Conservation (phyloP, 768 basidiomycete species). For the Lyophyllum semitale region DNA sequence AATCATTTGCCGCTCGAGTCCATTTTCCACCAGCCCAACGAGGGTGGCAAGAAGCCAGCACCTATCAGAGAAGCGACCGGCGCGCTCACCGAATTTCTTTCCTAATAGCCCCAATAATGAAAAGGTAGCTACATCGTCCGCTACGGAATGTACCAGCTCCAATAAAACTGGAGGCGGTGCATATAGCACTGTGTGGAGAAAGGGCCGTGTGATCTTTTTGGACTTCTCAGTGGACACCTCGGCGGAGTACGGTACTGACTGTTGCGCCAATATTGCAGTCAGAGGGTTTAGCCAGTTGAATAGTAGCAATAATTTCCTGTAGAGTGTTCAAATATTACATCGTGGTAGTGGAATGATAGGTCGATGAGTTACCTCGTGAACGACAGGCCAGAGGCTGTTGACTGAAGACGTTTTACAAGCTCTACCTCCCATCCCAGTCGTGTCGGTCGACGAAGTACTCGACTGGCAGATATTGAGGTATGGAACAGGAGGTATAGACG, state of each 20-base stretch:
- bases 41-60: slow-evolving; percentile 84
- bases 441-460: slow-evolving; percentile 46
- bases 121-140: slow-evolving; percentile 82
- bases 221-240: slow-evolving; percentile 37
- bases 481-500: slow-evolving; percentile 76
- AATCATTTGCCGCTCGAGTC: slow-evolving; percentile 75
- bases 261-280: slow-evolving; percentile 70
- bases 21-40: slow-evolving; percentile 82
- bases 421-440: slow-evolving; percentile 57
- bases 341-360: neutral
- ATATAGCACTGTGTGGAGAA: slow-evolving; percentile 74
- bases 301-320: slow-evolving; percentile 76
- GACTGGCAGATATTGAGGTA: slow-evolving; percentile 44
- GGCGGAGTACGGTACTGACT: slow-evolving; percentile 62
- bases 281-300: slow-evolving; percentile 86
- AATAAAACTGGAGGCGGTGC: slow-evolving; percentile 83
- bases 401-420: slow-evolving; percentile 59
- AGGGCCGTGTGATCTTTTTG: slow-evolving; percentile 50
- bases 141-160: slow-evolving; percentile 70
- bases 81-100: slow-evolving; percentile 63
- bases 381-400: slow-evolving; percentile 69
- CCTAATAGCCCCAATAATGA: slow-evolving; percentile 71
- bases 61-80: slow-evolving; percentile 79
- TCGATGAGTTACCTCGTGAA: slow-evolving; percentile 59
- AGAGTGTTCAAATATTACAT: slow-evolving; percentile 21